phyloP scores from a whole-genome alignment of 2,329 filamentous ascomycete genomes.

The Monosporascus sp. region DNA sequence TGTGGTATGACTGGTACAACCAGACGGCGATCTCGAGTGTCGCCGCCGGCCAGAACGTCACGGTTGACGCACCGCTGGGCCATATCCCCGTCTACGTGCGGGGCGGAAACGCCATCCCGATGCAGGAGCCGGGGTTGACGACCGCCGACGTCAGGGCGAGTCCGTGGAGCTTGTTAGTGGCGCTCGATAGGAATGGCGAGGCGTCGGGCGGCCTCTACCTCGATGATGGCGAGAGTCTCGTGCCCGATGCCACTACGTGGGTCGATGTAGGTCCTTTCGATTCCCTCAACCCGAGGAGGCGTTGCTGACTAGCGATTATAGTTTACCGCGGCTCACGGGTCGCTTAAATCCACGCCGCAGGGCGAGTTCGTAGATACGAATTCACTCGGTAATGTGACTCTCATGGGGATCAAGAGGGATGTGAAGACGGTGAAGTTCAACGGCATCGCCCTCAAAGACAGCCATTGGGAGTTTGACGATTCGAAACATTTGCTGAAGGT shows the following conservation, averaged over 20 bases:
- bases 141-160: conserved; percentile 57
- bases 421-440: conserved; percentile 47
- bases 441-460: conserved; percentile 33
- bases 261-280: conserved; percentile 36
- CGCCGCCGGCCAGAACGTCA: conserved; percentile 31
- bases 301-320: conserved; percentile 12
- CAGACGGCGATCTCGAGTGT: conserved; percentile 43
- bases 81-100: conserved; percentile 68
- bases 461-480: conserved; percentile 42
- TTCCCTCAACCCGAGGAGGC: not conserved
- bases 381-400: conserved; percentile 54
- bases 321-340: conserved; percentile 37
- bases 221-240: conserved; percentile 67
- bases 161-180: conserved; percentile 62
- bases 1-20: conserved; percentile 82
- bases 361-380: conserved; percentile 54
- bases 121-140: conserved; percentile 63
- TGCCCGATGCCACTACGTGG: conserved; percentile 47
- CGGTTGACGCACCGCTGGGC: conserved; percentile 44
- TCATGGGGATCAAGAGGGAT: conserved; percentile 48
- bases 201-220: conserved; percentile 63
- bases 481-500: conserved; percentile 44
- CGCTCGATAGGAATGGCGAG: conserved; percentile 46
- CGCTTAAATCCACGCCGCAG: conserved; percentile 39
- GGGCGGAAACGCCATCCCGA: conserved; percentile 61